Evolutionary conservation across 495 filamentous ascomycete genomes (phyloP).

Genomic region (Aspergillus baeticus): DNA sequence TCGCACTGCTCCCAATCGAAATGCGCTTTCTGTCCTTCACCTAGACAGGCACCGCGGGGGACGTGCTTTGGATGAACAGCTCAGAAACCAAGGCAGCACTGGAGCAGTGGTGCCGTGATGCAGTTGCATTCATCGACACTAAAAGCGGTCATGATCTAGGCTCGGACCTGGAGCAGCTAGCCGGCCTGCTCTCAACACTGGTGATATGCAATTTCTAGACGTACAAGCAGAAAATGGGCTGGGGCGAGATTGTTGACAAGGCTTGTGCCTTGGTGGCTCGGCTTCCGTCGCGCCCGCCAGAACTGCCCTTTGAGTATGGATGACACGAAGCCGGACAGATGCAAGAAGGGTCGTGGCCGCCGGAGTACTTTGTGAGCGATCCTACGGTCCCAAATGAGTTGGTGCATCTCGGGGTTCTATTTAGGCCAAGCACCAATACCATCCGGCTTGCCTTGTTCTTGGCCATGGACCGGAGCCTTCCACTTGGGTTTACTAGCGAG

Average conservation of each 20-base stretch:
- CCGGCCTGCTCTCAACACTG: not conserved
- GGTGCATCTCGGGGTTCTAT: not conserved
- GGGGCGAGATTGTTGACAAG: not conserved
- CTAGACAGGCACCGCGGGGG: not conserved
- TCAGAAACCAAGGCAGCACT: not conserved
- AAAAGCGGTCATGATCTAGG: not conserved
- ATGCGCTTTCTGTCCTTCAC: not conserved
- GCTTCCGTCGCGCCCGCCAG: slow-evolving; percentile 1
- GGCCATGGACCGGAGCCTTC: not conserved
- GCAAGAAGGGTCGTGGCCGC: not conserved
- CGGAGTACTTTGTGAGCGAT: not conserved
- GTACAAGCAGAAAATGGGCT: not conserved
- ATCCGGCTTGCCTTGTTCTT: slow-evolving; percentile 1
- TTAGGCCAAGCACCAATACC: slow-evolving; percentile 1
- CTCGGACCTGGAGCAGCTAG: not conserved
- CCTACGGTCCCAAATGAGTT: not conserved
- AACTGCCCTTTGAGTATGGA: not conserved
- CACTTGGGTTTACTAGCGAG: not conserved
- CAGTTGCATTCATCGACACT: slow-evolving; percentile 1
- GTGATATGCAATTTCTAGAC: not conserved
- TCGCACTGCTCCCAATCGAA: not conserved
- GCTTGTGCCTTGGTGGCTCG: slow-evolving; percentile 4
- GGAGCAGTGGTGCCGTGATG: slow-evolving; percentile 6
- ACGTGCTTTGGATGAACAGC: not conserved
- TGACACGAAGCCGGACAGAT: not conserved